A percentile compares a stretch with the other conserved stretches of the same genome.
phyloP scores from a whole-genome alignment of 768 basidiomycete species.

The Boletus eberwhitei region DNA sequence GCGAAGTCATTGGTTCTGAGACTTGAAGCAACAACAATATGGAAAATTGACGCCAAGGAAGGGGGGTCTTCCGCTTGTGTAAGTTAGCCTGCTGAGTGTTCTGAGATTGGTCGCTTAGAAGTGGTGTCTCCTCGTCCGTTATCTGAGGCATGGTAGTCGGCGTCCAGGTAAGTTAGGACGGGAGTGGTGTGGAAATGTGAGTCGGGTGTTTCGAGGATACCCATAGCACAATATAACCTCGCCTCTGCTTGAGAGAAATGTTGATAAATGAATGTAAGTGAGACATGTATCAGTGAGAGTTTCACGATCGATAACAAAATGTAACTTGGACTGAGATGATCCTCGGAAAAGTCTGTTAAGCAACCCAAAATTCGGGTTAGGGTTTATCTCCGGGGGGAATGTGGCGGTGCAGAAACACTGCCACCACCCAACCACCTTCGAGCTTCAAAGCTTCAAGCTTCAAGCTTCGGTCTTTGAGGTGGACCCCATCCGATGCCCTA shows the following conservation, averaged over 20 bases:
- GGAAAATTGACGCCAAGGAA: constrained; percentile 67
- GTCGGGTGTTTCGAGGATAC: not conserved
- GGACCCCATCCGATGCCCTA: too few relatives aligned
- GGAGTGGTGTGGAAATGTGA: not conserved
- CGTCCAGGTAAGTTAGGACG: not conserved
- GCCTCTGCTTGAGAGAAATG: not conserved
- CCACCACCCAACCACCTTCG: not conserved
- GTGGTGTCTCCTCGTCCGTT: constrained; percentile 59
- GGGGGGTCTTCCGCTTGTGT: constrained; percentile 42
- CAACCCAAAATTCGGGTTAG: too few relatives aligned
- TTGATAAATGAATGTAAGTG: not conserved
- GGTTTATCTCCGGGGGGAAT: too few relatives aligned
- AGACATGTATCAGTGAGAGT: not conserved
- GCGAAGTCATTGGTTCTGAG: constrained; percentile 68
- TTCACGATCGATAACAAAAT: not conserved
- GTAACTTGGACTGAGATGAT: too few relatives aligned
- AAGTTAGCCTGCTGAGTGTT: constrained; percentile 14
- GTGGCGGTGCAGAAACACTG: too few relatives aligned
- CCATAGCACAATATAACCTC: not conserved
- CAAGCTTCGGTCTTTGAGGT: not conserved
- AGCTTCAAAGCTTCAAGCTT: too few relatives aligned
- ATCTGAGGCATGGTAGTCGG: constrained; percentile 5
- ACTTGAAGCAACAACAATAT: constrained; percentile 69
- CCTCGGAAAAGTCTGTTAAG: too few relatives aligned
- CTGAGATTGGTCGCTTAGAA: constrained; percentile 34